A percentile compares a stretch with the other conserved stretches of the same genome.
Conservation (phyloP, 495 filamentous ascomycete genomes). For the Gamarada debralockiae region DNA sequence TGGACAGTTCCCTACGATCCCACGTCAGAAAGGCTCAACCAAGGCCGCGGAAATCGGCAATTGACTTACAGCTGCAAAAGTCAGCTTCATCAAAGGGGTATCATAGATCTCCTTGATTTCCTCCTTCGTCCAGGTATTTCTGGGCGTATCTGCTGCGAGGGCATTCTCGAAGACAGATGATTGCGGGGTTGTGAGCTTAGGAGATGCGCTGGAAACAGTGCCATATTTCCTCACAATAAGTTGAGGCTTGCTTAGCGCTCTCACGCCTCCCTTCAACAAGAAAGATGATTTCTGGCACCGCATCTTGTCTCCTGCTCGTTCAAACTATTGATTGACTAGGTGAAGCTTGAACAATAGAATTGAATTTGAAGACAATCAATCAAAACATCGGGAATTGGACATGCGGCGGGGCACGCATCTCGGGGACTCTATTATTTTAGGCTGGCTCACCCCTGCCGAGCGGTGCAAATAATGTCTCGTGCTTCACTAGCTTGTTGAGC, state of each 20-base stretch:
- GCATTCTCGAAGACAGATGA: conserved; percentile 42
- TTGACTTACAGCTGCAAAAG: conserved; percentile 62
- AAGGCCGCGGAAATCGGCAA: not conserved
- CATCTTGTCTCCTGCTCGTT: conserved; percentile 11
- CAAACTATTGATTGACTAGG: too few relatives aligned
- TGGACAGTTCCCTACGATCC: conserved; percentile 60
- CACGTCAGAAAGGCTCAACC: not conserved
- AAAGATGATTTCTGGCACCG: conserved; percentile 12
- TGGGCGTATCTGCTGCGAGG: conserved; percentile 49
- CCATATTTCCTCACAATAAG: conserved; percentile 18
- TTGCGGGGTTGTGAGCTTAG: conserved; percentile 13
- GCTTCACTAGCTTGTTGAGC: not conserved
- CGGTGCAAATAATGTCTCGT: too few relatives aligned
- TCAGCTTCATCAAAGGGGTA: conserved; percentile 71
- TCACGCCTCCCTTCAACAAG: conserved; percentile 7
- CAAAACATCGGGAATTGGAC: not conserved
- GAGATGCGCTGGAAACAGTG: conserved; percentile 10
- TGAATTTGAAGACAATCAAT: conserved; percentile 2
- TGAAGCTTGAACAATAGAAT: too few relatives aligned
- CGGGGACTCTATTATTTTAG: too few relatives aligned
- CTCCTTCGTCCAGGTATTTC: conserved; percentile 73
- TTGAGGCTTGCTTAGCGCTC: conserved; percentile 11
- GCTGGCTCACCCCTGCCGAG: too few relatives aligned
- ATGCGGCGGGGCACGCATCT: too few relatives aligned
- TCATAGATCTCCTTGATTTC: conserved; percentile 74